Percentiles rank a stretch among this genome's conserved stretches.
Conservation (phyloP, 108 stramenopile species). For the Skeletonema potamos region DNA sequence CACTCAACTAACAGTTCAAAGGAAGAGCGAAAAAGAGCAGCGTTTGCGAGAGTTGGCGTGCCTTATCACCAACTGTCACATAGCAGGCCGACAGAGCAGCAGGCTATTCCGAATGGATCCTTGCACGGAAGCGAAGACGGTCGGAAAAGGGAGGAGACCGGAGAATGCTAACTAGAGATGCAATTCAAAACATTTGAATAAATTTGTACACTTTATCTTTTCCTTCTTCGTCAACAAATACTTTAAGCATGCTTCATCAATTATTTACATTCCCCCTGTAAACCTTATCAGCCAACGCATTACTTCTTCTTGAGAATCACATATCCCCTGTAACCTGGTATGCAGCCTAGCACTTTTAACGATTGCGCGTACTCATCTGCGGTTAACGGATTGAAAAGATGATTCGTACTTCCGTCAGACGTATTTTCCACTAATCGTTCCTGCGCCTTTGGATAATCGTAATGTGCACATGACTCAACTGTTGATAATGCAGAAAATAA, state of each 20-base stretch:
- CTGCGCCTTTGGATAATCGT: conserved; percentile 45
- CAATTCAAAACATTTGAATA: not conserved
- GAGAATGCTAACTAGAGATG: not conserved
- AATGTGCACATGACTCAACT: conserved; percentile 64
- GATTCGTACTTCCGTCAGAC: not conserved
- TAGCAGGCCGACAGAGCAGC: not conserved
- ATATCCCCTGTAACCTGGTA: conserved; percentile 57
- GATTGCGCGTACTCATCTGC: conserved; percentile 22
- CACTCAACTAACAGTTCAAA: not conserved
- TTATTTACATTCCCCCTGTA: not conserved
- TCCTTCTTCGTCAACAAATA: not conserved
- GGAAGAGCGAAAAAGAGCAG: not conserved
- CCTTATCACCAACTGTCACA: not conserved
- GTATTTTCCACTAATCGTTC: conserved; percentile 11
- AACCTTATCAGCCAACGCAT: not conserved
- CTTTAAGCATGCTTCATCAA: not conserved
- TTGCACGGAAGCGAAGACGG: conserved; percentile 3
- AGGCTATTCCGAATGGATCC: not conserved
- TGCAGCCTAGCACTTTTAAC: conserved; percentile 44
- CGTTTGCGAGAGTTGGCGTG: not conserved
- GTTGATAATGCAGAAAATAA: conserved; percentile 73
- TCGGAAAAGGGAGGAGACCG: not conserved
- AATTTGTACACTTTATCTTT: not conserved
- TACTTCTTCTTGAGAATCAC: conserved; percentile 46
- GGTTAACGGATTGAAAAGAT: conserved; percentile 6